These are phyloP conservation scores for Thielaviopsis euricoi DNA, from an alignment of 2,329 filamentous ascomycete species.

Conservation along the genomic window DNA sequence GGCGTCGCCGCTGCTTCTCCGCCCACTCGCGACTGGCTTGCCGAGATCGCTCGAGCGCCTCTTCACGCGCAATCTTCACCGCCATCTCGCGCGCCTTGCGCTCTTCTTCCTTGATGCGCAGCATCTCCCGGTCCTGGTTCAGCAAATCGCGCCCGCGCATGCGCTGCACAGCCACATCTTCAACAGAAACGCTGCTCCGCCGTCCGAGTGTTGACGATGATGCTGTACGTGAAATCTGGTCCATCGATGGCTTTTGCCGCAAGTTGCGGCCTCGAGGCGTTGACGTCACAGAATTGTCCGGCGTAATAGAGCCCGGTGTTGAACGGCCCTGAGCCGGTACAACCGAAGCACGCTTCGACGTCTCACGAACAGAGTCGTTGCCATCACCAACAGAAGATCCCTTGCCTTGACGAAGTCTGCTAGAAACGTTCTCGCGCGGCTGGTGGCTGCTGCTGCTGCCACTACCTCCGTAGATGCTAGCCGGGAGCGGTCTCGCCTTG, in stretches of 20 bases:
- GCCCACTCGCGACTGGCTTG: slow-evolving; percentile 45
- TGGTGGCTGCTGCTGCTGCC: slow-evolving; percentile 24
- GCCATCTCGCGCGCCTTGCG: slow-evolving; percentile 35
- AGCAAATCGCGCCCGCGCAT: slow-evolving; percentile 37
- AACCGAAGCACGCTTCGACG: slow-evolving; percentile 13
- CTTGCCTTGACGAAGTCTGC: slow-evolving; percentile 36
- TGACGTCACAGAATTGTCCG: background rate
- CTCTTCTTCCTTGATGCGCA: slow-evolving; percentile 33
- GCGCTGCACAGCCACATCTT: slow-evolving; percentile 34
- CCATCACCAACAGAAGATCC: slow-evolving; percentile 15
- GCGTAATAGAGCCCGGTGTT: slow-evolving; percentile 1
- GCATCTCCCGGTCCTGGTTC: slow-evolving; percentile 32
- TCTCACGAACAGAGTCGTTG: slow-evolving; percentile 12
- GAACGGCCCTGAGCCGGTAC: slow-evolving; percentile 10
- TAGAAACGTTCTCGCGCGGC: slow-evolving; percentile 38
- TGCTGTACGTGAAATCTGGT: slow-evolving; percentile 21
- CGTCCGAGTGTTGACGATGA: slow-evolving; percentile 31
- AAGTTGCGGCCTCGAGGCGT: slow-evolving; percentile 10
- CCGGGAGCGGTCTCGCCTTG: slow-evolving; percentile 41
- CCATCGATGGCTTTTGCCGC: slow-evolving; percentile 1
- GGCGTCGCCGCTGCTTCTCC: slow-evolving; percentile 32
- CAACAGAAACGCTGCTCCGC: slow-evolving; percentile 31
- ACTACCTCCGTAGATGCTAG: slow-evolving; percentile 25
- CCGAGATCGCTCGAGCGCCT: slow-evolving; percentile 44
- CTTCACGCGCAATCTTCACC: slow-evolving; percentile 37